Percentiles rank a stretch among this genome's conserved stretches.
Evolutionary conservation across 441 rosid genomes (phyloP).

Genomic region (Raphanus hybrid): DNA sequence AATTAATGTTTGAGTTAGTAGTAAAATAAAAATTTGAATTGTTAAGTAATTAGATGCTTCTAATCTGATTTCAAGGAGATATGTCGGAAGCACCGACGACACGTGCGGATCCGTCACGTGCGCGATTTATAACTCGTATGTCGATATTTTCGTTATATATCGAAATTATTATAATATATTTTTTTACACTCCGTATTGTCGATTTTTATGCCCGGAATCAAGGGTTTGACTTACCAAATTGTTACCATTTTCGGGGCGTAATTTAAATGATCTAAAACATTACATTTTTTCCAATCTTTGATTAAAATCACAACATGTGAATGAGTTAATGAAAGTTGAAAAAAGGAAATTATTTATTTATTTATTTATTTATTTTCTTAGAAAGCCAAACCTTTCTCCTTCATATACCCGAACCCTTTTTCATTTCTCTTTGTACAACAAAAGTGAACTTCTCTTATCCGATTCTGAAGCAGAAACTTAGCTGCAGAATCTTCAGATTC

Average conservation of each 20-base stretch:
- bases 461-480: slow-evolving; percentile 37
- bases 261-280: slow-evolving; percentile 7
- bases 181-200: slow-evolving; percentile 40
- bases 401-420: slow-evolving; percentile 41
- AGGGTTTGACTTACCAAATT: slow-evolving; percentile 46
- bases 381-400: slow-evolving; percentile 39
- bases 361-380: not conserved
- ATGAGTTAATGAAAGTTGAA: slow-evolving; percentile 46
- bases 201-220: slow-evolving; percentile 49
- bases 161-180: not conserved
- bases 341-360: not conserved
- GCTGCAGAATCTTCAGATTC: slow-evolving; percentile 39
- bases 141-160: slow-evolving; percentile 24
- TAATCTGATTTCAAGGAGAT: slow-evolving; percentile 42
- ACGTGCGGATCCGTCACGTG: slow-evolving; percentile 42
- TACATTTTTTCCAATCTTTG: not conserved
- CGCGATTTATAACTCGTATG: slow-evolving; percentile 39
- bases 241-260: slow-evolving; percentile 20
- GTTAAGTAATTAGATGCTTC: slow-evolving; percentile 56
- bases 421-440: slow-evolving; percentile 33
- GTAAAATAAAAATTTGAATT: slow-evolving; percentile 20
- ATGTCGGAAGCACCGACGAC: slow-evolving; percentile 43
- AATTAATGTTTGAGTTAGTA: slow-evolving; percentile 32
- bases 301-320: slow-evolving; percentile 32
- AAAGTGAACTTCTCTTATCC: slow-evolving; percentile 45